Conservation (phyloP, 805 yeast species). For the Metschnikowia hibisci region DNA sequence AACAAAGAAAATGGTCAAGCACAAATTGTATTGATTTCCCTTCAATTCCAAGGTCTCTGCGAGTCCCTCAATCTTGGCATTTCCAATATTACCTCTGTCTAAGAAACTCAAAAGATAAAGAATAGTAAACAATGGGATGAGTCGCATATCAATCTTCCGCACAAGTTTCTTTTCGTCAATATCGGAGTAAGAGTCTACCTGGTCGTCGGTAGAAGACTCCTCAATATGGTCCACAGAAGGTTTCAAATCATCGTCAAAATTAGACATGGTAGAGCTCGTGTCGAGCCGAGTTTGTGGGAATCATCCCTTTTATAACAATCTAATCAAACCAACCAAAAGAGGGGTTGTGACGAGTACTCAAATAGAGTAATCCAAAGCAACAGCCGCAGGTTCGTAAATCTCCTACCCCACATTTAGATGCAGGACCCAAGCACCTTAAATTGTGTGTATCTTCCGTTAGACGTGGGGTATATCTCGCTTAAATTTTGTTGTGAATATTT, state of each 20-base stretch:
- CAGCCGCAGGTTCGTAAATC: not conserved
- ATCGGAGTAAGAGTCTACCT: slow-evolving; percentile 7
- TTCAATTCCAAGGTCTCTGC: slow-evolving; percentile 48
- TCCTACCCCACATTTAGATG: slow-evolving; percentile 3
- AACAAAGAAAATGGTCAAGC: slow-evolving; percentile 66
- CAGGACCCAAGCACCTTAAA: not conserved
- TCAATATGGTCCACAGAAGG: slow-evolving; percentile 5
- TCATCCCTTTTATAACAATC: no score
- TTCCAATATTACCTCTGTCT: slow-evolving; percentile 79
- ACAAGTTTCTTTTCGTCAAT: slow-evolving; percentile 53
- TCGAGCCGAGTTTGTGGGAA: no score
- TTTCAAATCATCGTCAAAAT: slow-evolving; percentile 2
- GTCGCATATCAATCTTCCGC: slow-evolving; percentile 64
- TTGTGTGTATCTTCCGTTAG: no score
- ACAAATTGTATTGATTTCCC: slow-evolving; percentile 59
- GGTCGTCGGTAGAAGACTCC: not conserved
- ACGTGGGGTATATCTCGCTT: no score
- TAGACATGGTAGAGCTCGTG: no score
- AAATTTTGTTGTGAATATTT: no score
- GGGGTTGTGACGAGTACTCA: not conserved
- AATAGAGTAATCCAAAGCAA: not conserved
- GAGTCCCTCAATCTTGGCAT: slow-evolving; percentile 74
- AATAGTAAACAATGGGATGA: slow-evolving; percentile 73
- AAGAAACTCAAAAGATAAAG: slow-evolving; percentile 73
- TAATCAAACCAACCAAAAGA: no score